Base-by-base conservation (phyloP, 345 rosid species). In the Brassica rapa region DNA sequence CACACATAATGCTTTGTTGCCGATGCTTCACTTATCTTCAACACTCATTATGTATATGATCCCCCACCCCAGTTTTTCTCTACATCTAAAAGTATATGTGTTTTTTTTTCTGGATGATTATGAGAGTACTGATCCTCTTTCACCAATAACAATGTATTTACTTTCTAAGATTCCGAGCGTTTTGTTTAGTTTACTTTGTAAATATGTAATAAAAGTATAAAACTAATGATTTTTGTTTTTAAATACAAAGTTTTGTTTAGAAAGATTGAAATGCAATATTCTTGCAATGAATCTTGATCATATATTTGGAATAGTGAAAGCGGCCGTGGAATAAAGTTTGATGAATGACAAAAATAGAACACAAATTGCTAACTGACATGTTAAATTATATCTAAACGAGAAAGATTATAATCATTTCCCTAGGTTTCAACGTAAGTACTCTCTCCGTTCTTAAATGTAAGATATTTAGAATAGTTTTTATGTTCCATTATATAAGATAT, bases 1-100 rank as follows among this genome's bases (percentile, higher is more conserved):
- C 29, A 24, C 10, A 70, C 66, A 53, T 77, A 27, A 55, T 71
- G 76, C 71, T 71, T 77, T 71, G 19, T 71, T 55, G 14, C 81
- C 72, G 43, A 64, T 53, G 11, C 7, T 77, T 71, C 49, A 64
- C 60, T 37, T 51, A 62, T 55, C 76, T 0, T 77, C 57, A 25
- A 10, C 35, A 23, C 29, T 77, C 81, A 15, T 70, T 53, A 14
- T 71, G 71, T 55, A 7, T 6, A 77, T 70, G 71, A 77, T 71
- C 61, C 4, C 35, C 11, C 1, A 3, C 19, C 65, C 10, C 1
- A 27, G 29, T 21, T 11, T 62, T 49, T 29, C 53, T 46, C 4
- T 63, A 30, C 1, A 33, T 74, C 51, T 32, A 8, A 49, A 73
- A 46, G 53, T 51, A 21, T 51, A 21, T 32, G 19, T 27, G n/a